Conservation (phyloP, 2,329 filamentous ascomycete genomes). For the Sclerotinia glacialis region DNA sequence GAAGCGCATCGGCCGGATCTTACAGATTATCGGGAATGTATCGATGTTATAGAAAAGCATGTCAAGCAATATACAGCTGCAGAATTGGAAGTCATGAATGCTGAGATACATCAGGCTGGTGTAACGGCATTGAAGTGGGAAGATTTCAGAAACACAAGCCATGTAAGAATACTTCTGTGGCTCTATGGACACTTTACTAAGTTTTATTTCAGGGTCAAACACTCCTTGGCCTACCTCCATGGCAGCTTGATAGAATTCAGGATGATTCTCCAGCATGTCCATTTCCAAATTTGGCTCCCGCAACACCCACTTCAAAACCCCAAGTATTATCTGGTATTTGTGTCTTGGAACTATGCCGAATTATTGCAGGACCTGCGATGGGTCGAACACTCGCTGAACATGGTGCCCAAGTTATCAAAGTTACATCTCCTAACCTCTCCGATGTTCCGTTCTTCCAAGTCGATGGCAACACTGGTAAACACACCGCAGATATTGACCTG, state of each 20-base stretch:
- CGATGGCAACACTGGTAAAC: slow-evolving; percentile 70
- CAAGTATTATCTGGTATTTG: slow-evolving; percentile 57
- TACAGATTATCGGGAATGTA: slow-evolving; percentile 57
- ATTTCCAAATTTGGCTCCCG: slow-evolving; percentile 35
- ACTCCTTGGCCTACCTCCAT: slow-evolving; percentile 44
- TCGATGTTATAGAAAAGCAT: slow-evolving; percentile 56
- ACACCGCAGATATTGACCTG: slow-evolving; percentile 61
- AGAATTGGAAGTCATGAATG: slow-evolving; percentile 59
- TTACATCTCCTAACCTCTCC: slow-evolving; percentile 64
- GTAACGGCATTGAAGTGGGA: slow-evolving; percentile 57
- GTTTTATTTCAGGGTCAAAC: slow-evolving; percentile 40
- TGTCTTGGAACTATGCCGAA: slow-evolving; percentile 71
- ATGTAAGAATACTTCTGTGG: slow-evolving; percentile 44
- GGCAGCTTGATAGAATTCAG: slow-evolving; percentile 51
- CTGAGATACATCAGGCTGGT: slow-evolving; percentile 56
- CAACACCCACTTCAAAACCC: slow-evolving; percentile 25
- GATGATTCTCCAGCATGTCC: slow-evolving; percentile 44
- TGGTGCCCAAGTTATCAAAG: slow-evolving; percentile 70
- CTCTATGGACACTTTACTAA: neutral
- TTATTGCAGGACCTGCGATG: slow-evolving; percentile 74
- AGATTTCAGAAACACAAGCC: slow-evolving; percentile 55
- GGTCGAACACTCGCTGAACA: slow-evolving; percentile 70
- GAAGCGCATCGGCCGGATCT: slow-evolving; percentile 59
- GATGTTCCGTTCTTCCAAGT: slow-evolving; percentile 72
- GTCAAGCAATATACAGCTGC: slow-evolving; percentile 53